Percentiles rank a stretch among this genome's conserved stretches.
Conservation (phyloP, 2,329 filamentous ascomycete genomes). For the Huntiella moniliformis region DNA sequence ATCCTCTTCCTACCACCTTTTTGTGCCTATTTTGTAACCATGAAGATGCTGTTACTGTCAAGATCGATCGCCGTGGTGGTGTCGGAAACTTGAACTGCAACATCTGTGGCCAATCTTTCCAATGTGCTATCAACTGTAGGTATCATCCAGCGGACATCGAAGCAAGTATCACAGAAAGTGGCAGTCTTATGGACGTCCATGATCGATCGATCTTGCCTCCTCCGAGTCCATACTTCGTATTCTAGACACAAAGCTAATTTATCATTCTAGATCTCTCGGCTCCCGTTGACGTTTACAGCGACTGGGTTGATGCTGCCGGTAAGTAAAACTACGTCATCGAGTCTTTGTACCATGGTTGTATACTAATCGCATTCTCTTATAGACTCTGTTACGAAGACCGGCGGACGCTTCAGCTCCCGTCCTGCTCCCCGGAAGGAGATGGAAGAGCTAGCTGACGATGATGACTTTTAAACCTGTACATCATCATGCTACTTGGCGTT, state of each 20-base stretch:
- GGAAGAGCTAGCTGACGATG: conserved; percentile 8
- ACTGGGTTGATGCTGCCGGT: conserved; percentile 85
- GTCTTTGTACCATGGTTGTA: neutral
- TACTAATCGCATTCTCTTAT: neutral
- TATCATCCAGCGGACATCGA: neutral
- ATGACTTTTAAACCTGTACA: conserved; percentile 5
- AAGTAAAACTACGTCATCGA: conserved; percentile 14
- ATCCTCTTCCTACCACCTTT: conserved; percentile 65
- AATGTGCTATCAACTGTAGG: conserved; percentile 82
- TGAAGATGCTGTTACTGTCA: conserved; percentile 77
- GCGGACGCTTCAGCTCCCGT: conserved; percentile 8
- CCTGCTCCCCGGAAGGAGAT: conserved; percentile 8
- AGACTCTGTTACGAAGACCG: conserved; percentile 10
- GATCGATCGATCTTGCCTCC: neutral
- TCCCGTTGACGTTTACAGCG: conserved; percentile 86
- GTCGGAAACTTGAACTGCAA: conserved; percentile 77
- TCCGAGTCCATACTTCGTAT: too few species aligned
- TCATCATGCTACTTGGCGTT: neutral
- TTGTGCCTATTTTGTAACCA: conserved; percentile 98
- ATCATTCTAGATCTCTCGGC: conserved; percentile 54
- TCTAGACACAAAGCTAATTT: neutral
- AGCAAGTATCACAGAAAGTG: neutral
- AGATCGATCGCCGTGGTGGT: conserved; percentile 82
- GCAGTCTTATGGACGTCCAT: neutral
- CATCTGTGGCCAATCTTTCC: conserved; percentile 82